Percentiles rank a stretch among this genome's conserved stretches.
Evolutionary conservation across 495 filamentous ascomycete species (phyloP).

Genomic region (Penicillium angulare): DNA sequence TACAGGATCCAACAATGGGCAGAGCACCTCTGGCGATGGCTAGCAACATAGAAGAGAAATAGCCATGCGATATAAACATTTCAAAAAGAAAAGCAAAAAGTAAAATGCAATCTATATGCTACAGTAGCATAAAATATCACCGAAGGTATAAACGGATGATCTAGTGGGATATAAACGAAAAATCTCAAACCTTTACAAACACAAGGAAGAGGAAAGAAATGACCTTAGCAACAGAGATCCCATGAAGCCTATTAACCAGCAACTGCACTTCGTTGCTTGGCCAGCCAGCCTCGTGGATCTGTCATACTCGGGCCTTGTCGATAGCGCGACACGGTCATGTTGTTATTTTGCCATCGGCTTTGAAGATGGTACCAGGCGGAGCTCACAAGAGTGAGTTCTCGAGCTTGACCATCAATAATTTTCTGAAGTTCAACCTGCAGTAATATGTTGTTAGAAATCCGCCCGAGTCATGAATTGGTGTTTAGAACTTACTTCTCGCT

Average conservation of each 20-base stretch:
- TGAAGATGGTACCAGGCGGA: conserved; percentile 93
- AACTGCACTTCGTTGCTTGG: conserved; percentile 78
- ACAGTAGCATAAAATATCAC: conserved; percentile 2
- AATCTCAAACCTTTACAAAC: neutral
- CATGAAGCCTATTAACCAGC: conserved; percentile 42
- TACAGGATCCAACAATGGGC: too few relatives aligned
- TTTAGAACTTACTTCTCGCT: conserved; percentile 44
- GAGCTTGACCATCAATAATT: conserved; percentile 65
- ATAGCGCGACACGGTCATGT: conserved; percentile 59
- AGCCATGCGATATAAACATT: too few relatives aligned
- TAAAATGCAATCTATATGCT: conserved; percentile 10
- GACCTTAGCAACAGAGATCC: neutral
- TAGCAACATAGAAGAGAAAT: too few relatives aligned
- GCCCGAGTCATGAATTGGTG: neutral
- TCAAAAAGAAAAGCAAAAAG: conserved; percentile 4
- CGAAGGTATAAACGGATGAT: conserved; percentile 4
- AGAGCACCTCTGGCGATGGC: too few relatives aligned
- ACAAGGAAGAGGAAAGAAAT: neutral
- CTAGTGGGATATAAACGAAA: conserved; percentile 11
- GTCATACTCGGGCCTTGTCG: conserved; percentile 58
- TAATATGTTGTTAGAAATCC: neutral
- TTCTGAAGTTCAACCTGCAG: conserved; percentile 54
- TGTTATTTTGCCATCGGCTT: conserved; percentile 82
- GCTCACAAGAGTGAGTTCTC: conserved; percentile 80
- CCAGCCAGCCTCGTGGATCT: conserved; percentile 87